Conservation (phyloP, 768 basidiomycete species). For the Hortiboletus flavorubellus region DNA sequence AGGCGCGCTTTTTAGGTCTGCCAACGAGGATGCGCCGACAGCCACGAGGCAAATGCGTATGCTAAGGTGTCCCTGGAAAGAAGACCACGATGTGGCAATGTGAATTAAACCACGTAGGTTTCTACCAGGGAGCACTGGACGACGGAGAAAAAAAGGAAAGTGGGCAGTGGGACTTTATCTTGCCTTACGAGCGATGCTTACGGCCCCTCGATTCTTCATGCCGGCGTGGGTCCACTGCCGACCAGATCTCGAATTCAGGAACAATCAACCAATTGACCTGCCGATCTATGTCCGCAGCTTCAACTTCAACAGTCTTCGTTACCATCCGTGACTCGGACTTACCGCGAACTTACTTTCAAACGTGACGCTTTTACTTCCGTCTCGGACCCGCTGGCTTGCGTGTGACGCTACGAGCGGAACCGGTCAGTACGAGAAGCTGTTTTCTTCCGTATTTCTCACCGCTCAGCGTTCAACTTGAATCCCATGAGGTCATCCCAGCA, state of each 20-base stretch:
- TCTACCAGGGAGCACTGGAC: not conserved
- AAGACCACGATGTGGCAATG: slow-evolving; percentile 9
- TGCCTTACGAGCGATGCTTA: slow-evolving; percentile 4
- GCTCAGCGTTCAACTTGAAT: not conserved
- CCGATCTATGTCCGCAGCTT: slow-evolving; percentile 21
- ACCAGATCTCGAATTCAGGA: slow-evolving; percentile 14
- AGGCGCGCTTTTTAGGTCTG: slow-evolving; percentile 15
- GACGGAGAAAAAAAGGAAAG: not conserved
- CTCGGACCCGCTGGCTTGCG: slow-evolving; percentile 5
- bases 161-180: slow-evolving; percentile 3
- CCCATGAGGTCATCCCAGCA: not conserved
- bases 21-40: slow-evolving; percentile 4
- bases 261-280: not conserved
- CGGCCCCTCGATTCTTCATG: not conserved
- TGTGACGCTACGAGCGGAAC: not conserved
- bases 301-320: not conserved
- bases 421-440: not conserved
- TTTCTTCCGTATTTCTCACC: no score
- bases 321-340: not conserved
- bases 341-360: not conserved
- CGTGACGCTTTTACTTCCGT: slow-evolving; percentile 1
- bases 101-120: slow-evolving; percentile 6
- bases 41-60: slow-evolving; percentile 14
- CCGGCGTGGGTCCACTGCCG: not conserved
- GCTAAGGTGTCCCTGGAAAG: slow-evolving; percentile 2